Evolutionary conservation across 2,329 filamentous ascomycete species (phyloP), one percentile per base, ranked within the genome.

Genomic region (Pseudogymnoascus pannorum): DNA sequence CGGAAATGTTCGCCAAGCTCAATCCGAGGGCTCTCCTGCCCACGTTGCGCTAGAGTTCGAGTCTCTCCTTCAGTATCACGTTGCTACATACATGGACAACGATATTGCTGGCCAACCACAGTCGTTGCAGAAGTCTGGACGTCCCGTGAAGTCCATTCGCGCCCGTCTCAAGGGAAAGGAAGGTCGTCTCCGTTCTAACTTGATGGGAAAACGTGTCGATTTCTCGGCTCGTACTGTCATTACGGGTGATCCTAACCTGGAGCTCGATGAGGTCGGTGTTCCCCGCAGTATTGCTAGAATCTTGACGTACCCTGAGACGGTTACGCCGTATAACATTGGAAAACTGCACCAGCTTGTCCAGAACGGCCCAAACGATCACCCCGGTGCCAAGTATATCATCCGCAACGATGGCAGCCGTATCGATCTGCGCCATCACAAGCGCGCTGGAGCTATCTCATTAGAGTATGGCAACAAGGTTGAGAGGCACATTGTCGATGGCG

Each of bases 181-280:
- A 73, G 94, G 94, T 68, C 92, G 94, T 81, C 85, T 99, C 22
- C 88, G 94, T 78, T 94, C 95, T 73, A 99, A 99, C 76, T 80
- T 99, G 81, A 99, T 99, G 95, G 94, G 94, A 66, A 99, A 99
- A 78, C 92, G 92, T 85, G 94, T 99, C 64, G 94, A 99, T 74
- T 99, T 99, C 72, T 99, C 95, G 0, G 95, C 95, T 36, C 94
- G 94, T 87, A 99, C 95, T 31, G 94, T 99, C 78, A 99, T 99
- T 74, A 99, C 95, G 59, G 94, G 94, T 78, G 94, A 99, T 72
- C 94, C 94, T 63, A 99, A 97, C 73, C 78, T 99, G 67, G 96
- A 92, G 26, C 82, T 99, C 26, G 93, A 99, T 71, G 92, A 99
- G 78, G 95, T 99, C 64, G 94, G 95, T 76, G 94, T 99, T 44